Evolutionary conservation across 1,139 yeast species (phyloP), one percentile per base, ranked within the genome.

Genomic region (Suhomyces bribrorum): DNA sequence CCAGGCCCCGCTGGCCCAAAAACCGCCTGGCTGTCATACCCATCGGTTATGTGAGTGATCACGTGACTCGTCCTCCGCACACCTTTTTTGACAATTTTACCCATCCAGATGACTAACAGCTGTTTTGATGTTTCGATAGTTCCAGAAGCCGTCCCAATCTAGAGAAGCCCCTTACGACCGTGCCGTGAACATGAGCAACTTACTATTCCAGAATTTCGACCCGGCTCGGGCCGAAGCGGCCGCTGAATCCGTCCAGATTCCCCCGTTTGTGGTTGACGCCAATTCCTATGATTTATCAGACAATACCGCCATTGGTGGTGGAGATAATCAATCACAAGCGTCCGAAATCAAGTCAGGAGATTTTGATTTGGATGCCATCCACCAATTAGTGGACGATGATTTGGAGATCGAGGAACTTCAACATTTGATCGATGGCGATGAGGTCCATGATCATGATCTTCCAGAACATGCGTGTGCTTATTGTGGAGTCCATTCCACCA

Each of bases 401-500:
- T 17, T 32, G 26, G 29, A 34, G 9, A 15, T 15, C 23, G 13
- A 17, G 12, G 38, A 25, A 20, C 12, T 32, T 31, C 31, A 39
- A 7, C 32, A 32, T 16, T 18, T 36, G 26, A 30, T 26, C 14
- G 43, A 32, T 15, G 30, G 37, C 7, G 34, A 20, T n/a, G 40
- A 39, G 9, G 34, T 26, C 14, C 39, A 40, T 11, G 31, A 26
- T 15, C 41, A 43, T 7, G 32, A 31, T 16, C 39, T 54, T 13
- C 62, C 69, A 1, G 61, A 53, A 16, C 63, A 68, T 52, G 78
- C 84, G 0, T 83, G 90, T 53, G 68, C 83, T 2, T 89, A 89
- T 58, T 90, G 97, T 65, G 94, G 90, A 1, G 73, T 87, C 25
- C 81, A 81, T 47, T 64, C 79, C 5, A 75, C 88, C 0, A 62